Evolutionary conservation across 305 asterid genomes (phyloP).

Genomic region (Solanum hybrid): DNA sequence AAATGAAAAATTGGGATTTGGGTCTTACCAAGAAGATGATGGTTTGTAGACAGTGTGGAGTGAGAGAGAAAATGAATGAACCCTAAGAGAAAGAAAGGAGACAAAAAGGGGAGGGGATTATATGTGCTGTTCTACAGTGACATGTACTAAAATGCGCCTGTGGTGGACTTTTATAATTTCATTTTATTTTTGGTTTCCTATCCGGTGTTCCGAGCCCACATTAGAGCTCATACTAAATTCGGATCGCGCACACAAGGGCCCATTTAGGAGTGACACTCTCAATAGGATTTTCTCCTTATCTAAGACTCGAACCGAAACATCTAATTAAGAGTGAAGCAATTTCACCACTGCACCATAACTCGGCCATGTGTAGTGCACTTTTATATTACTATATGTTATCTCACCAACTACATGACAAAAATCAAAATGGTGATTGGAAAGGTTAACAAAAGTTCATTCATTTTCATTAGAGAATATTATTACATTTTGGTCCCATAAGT

Average conservation of each 20-base stretch:
- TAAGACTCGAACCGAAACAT: no score
- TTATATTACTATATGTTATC: not conserved
- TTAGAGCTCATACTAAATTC: not conserved
- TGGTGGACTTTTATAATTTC: not conserved
- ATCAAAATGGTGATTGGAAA: not conserved
- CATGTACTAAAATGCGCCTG: not conserved
- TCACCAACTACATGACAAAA: conserved; percentile 3
- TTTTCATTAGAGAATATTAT: not conserved
- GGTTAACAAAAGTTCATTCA: not conserved
- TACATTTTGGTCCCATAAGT: not conserved
- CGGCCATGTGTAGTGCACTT: not conserved
- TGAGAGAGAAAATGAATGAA: not conserved
- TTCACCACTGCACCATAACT: not conserved
- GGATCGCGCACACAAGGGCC: accelerated
- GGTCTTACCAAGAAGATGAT: conserved; percentile 5
- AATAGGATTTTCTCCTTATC: not conserved
- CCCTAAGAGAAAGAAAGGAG: not conserved
- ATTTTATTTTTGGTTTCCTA: not conserved
- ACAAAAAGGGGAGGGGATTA: not conserved
- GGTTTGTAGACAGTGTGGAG: not conserved
- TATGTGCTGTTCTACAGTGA: not conserved
- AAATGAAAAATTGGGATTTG: not conserved
- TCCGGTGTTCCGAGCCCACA: no score
- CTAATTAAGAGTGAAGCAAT: no score
- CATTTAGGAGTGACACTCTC: not conserved